A percentile compares a stretch with the other conserved stretches of the same genome.
These are phyloP conservation scores for Sonneratia alba DNA, from an alignment of 345 rosid species.

Conservation along the genomic window DNA sequence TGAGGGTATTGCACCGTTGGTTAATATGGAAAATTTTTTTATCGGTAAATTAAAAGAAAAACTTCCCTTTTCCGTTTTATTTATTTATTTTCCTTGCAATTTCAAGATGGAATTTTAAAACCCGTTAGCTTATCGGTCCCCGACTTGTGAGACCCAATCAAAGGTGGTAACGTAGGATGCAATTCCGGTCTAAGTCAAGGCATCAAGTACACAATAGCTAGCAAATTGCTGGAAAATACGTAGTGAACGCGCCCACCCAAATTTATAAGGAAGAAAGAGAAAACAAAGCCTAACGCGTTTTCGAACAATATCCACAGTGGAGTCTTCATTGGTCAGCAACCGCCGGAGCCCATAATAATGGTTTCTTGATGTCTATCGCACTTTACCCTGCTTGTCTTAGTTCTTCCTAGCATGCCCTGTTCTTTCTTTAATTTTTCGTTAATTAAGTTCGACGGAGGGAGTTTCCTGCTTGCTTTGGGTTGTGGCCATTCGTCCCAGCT, in stretches of 20 bases:
- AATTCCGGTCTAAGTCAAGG: not conserved
- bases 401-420: not conserved
- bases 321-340: constrained; percentile 6
- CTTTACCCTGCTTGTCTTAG: not conserved
- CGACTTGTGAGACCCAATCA: not conserved
- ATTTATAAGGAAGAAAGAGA: not conserved
- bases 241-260: too few species aligned
- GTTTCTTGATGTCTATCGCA: not conserved
- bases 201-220: not conserved
- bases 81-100: not conserved
- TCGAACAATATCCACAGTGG: constrained; percentile 3
- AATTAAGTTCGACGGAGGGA: not conserved
- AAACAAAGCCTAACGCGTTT: constrained; percentile 7
- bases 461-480: not conserved
- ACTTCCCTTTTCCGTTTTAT: not conserved
- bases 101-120: not conserved
- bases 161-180: not conserved
- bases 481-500: not conserved
- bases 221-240: not conserved
- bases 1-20: not conserved
- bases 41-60: not conserved
- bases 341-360: constrained; percentile 2
- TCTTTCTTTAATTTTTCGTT: not conserved
- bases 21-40: not conserved
- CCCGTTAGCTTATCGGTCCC: not conserved